phyloP scores from a whole-genome alignment of 116 monocot genomes.

The Iris pallida region DNA sequence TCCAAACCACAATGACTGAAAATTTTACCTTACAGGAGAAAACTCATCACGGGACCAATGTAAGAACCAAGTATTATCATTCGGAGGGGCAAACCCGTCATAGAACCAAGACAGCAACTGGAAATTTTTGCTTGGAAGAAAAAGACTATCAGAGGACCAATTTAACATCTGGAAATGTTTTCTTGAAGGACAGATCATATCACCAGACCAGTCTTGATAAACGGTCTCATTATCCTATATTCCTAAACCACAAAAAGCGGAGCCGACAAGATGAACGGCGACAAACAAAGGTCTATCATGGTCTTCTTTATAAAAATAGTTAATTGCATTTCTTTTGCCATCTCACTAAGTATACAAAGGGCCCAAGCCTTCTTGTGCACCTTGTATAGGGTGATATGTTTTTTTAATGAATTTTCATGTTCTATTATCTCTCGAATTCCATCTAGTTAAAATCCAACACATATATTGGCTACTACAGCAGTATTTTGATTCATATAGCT shows the following conservation, averaged over 20 bases:
- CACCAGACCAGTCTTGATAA: slow-evolving; percentile 8
- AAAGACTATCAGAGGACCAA: slow-evolving; percentile 9
- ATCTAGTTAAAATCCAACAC: not conserved
- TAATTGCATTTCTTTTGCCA: not conserved
- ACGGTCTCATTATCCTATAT: slow-evolving; percentile 33
- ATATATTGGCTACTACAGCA: not conserved
- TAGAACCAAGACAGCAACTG: too few relatives aligned
- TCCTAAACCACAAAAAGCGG: slow-evolving; percentile 33
- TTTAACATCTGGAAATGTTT: not conserved
- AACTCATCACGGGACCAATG: too few relatives aligned
- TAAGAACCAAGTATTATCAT: too few relatives aligned
- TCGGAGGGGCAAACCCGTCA: too few relatives aligned
- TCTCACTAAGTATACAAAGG: not conserved
- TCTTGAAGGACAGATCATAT: slow-evolving; percentile 18
- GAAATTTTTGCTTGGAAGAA: slow-evolving; percentile 10
- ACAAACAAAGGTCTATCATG: slow-evolving; percentile 28
- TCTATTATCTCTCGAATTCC: not conserved
- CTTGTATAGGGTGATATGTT: not conserved
- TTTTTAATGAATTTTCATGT: not conserved
- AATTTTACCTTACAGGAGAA: not conserved
- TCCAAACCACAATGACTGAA: slow-evolving; percentile 27
- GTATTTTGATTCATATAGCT: not conserved
- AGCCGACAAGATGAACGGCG: slow-evolving; percentile 35
- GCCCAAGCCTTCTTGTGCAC: not conserved
- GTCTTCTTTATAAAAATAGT: not conserved